Conservation (phyloP, 345 rosid genomes). For the Euphorbia pulcherrima region DNA sequence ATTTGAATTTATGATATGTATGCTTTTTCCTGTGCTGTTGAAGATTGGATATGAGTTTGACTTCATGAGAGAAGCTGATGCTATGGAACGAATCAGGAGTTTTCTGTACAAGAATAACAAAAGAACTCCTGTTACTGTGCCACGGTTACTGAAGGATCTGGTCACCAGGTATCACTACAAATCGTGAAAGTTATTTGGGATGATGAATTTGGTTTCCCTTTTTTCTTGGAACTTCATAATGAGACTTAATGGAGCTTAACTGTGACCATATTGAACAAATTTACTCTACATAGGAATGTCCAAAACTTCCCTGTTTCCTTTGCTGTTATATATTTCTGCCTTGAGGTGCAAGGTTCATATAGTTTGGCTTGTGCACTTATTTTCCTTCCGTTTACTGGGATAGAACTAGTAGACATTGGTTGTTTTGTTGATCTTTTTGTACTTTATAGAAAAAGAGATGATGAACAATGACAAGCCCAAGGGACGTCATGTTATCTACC, state of each 20-base stretch:
- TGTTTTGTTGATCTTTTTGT: neutral
- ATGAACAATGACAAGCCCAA: constrained; percentile 10
- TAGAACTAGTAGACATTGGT: neutral
- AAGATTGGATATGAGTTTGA: constrained; percentile 96
- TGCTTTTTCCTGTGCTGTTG: constrained; percentile 24
- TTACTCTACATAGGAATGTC: neutral
- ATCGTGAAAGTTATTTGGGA: neutral
- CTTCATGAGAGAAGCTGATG: constrained; percentile 73
- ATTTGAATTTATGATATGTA: constrained; percentile 1
- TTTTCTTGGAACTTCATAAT: neutral
- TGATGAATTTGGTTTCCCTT: neutral
- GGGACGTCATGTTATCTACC: neutral
- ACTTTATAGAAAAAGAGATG: constrained; percentile 10
- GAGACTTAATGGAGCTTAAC: neutral
- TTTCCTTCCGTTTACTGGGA: constrained; percentile 9
- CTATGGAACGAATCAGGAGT: constrained; percentile 71
- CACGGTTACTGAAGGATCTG: constrained; percentile 51
- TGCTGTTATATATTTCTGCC: neutral
- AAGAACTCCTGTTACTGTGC: constrained; percentile 76
- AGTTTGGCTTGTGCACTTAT: neutral
- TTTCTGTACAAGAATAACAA: constrained; percentile 71
- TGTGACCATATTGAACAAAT: neutral
- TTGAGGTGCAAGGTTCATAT: neutral
- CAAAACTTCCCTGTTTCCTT: neutral
- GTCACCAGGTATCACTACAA: constrained; percentile 59